phyloP scores from a whole-genome alignment of 345 rosid genomes.

The Murraya paniculata region DNA sequence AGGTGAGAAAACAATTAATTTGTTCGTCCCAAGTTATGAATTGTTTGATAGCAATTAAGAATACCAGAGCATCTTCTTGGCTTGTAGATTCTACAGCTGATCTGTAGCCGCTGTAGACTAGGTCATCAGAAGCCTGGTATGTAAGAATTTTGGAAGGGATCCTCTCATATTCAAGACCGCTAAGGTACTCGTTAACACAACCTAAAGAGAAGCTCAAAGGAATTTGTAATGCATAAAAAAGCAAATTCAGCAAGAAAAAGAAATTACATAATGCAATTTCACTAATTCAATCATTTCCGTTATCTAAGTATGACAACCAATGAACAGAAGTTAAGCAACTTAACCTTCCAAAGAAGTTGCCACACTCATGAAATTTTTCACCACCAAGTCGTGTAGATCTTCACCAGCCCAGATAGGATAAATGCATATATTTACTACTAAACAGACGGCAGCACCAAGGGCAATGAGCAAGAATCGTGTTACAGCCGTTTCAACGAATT shows the following conservation, averaged over 20 bases:
- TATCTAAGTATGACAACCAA: background rate
- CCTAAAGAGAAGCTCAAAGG: slow-evolving; percentile 36
- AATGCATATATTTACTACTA: slow-evolving; percentile 74
- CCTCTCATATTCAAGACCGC: slow-evolving; percentile 64
- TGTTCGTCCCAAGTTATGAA: background rate
- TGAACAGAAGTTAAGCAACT: background rate
- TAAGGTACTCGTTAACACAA: slow-evolving; percentile 73
- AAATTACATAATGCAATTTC: background rate
- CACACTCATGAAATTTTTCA: slow-evolving; percentile 74
- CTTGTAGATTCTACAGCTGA: slow-evolving; percentile 85
- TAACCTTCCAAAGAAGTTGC: slow-evolving; percentile 89
- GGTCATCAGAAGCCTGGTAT: slow-evolving; percentile 88
- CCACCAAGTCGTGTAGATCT: slow-evolving; percentile 87
- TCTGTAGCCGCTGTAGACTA: slow-evolving; percentile 81
- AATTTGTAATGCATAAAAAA: slow-evolving; percentile 17
- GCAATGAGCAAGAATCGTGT: slow-evolving; percentile 79
- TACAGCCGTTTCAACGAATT: slow-evolving; percentile 68
- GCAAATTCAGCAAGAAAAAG: background rate
- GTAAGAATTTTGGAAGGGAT: slow-evolving; percentile 85
- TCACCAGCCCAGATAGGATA: slow-evolving; percentile 99
- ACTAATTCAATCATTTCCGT: background rate
- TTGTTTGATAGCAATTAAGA: slow-evolving; percentile 8
- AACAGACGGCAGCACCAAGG: slow-evolving; percentile 78
- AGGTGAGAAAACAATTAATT: slow-evolving; percentile 7
- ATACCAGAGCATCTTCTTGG: slow-evolving; percentile 92